Percentiles rank a stretch among this genome's conserved stretches.
phyloP scores from a whole-genome alignment of 768 basidiomycete genomes.

The Termitomyces sp. region DNA sequence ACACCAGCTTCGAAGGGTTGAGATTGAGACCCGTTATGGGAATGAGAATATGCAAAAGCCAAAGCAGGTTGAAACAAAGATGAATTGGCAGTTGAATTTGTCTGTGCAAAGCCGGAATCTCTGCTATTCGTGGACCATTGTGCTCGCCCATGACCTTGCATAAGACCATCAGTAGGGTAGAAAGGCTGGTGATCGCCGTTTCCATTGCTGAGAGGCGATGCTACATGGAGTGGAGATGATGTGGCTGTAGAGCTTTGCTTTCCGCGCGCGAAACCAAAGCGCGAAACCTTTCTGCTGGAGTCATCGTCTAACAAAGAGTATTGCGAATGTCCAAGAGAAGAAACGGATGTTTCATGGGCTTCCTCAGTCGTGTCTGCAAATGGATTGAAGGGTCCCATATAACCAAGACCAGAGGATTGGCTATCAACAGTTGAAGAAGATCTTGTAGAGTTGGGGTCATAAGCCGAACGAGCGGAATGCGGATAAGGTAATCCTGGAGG shows the following conservation, averaged over 20 bases:
- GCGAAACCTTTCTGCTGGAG: conserved; percentile 59
- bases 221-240: conserved; percentile 53
- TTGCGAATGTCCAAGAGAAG: conserved; percentile 27
- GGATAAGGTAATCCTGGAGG: conserved; percentile 54
- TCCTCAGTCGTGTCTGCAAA: conserved; percentile 63
- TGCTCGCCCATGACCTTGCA: conserved; percentile 28
- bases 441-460: conserved; percentile 44
- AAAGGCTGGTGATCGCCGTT: conserved; percentile 45
- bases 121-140: conserved; percentile 39
- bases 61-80: conserved; percentile 45
- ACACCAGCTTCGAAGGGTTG: conserved; percentile 52
- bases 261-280: conserved; percentile 78
- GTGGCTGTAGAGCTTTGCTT: conserved; percentile 54
- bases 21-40: conserved; percentile 48
- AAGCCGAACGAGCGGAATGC: conserved; percentile 45
- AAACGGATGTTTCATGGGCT: conserved; percentile 22
- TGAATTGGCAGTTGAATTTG: conserved; percentile 29
- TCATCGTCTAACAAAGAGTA: conserved; percentile 53
- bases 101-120: conserved; percentile 37
- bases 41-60: conserved; percentile 31
- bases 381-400: conserved; percentile 77
- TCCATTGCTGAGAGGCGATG: conserved; percentile 47
- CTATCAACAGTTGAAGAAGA: conserved; percentile 35
- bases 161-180: conserved; percentile 31
- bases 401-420: conserved; percentile 44